Evolutionary conservation across 1,139 yeast genomes (phyloP).

Genomic region (Blastobotrys malaysiensis): DNA sequence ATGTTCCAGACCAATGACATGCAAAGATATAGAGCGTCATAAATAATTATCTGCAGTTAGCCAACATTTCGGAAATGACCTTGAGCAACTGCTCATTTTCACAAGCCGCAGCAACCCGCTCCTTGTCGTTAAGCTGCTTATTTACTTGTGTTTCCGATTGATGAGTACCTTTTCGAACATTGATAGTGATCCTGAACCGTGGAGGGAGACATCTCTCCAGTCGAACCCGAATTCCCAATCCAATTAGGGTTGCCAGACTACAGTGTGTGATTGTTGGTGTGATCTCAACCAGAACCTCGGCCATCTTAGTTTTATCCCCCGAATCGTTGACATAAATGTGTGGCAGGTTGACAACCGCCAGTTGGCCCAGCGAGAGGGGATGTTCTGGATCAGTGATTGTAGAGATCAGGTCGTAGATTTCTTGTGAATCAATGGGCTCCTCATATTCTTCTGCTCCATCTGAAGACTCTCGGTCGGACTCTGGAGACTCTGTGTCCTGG

Average conservation of each 20-base stretch:
- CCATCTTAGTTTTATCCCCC: conserved; percentile 48
- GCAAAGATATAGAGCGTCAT: neutral
- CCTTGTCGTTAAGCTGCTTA: conserved; percentile 94
- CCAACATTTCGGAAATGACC: conserved; percentile 88
- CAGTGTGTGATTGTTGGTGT: conserved; percentile 99
- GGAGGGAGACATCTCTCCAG: conserved; percentile 85
- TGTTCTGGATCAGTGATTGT: conserved; percentile 97
- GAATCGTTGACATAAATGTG: conserved; percentile 70
- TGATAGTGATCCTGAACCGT: conserved; percentile 70
- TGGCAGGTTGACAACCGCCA: conserved; percentile 82
- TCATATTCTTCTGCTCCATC: conserved; percentile 30
- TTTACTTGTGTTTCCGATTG: conserved; percentile 95
- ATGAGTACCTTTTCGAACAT: conserved; percentile 87
- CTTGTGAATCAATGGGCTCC: conserved; percentile 76
- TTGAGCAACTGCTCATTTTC: conserved; percentile 87
- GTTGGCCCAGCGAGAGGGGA: conserved; percentile 89
- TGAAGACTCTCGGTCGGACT: conserved; percentile 12
- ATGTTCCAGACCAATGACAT: too few relatives aligned
- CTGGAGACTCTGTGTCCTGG: conserved; percentile 6
- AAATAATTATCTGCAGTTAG: conserved; percentile 49
- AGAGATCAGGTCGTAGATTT: conserved; percentile 68
- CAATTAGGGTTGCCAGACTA: conserved; percentile 90
- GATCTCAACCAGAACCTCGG: conserved; percentile 74
- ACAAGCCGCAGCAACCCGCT: conserved; percentile 97
- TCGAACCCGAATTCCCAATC: conserved; percentile 89